These are phyloP conservation scores for Didymella lethalis DNA, from an alignment of 2,329 filamentous ascomycete genomes.

Conservation along the genomic window DNA sequence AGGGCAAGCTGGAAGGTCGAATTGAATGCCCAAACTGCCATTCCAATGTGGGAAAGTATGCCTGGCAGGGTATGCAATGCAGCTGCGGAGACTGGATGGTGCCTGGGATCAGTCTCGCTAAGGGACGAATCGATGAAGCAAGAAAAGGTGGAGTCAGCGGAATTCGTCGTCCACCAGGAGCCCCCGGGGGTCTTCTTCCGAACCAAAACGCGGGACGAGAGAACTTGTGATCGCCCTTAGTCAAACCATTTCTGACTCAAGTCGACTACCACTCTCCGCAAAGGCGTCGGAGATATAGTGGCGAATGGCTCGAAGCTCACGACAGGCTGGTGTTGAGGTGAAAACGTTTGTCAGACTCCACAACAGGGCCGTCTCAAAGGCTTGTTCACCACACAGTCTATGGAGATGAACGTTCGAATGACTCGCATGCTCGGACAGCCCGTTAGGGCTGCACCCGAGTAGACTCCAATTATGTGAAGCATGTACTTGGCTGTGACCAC, in stretches of 20 bases:
- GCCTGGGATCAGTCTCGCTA: constrained; percentile 86
- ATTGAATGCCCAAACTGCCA: constrained; percentile 86
- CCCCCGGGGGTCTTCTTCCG: constrained; percentile 12
- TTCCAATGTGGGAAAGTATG: constrained; percentile 87
- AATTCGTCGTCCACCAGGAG: constrained; percentile 48
- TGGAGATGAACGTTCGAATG: not conserved
- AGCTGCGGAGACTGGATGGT: constrained; percentile 91
- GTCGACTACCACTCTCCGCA: not conserved
- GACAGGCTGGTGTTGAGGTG: not conserved
- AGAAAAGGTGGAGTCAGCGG: constrained; percentile 39
- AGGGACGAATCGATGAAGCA: constrained; percentile 80
- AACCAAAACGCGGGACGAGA: constrained; percentile 7
- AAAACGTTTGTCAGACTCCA: not conserved
- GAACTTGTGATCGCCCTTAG: constrained; percentile 11
- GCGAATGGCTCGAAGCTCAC: not conserved
- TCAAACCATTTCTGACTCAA: not conserved
- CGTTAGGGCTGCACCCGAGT: constrained; percentile 1
- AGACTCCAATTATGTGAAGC: not conserved
- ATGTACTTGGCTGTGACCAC: not conserved
- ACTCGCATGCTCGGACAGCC: constrained; percentile 9
- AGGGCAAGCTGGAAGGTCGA: constrained; percentile 82
- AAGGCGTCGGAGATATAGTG: not conserved
- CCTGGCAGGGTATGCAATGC: constrained; percentile 95
- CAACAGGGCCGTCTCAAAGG: constrained; percentile 2
- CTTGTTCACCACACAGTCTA: not conserved